Percentiles rank a stretch among this genome's conserved stretches.
These are phyloP conservation scores for Rhinocladiella mackenziei DNA, from an alignment of 2,329 filamentous ascomycete genomes.

Conservation along the genomic window DNA sequence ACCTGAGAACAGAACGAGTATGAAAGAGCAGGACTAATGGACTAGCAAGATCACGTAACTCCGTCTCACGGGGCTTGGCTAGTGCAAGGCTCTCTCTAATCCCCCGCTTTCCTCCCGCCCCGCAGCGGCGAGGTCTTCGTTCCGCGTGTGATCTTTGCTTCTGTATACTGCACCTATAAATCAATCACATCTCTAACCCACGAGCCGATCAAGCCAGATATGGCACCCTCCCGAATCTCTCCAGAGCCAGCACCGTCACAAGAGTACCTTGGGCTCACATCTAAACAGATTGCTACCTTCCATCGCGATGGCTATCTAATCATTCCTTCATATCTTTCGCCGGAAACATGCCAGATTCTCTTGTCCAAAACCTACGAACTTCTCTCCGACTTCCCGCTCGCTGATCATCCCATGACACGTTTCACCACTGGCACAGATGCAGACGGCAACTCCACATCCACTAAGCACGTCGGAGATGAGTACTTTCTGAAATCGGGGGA, in stretches of 20 bases:
- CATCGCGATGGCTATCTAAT: constrained; percentile 84
- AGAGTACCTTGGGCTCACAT: constrained; percentile 21
- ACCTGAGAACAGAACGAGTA: too few species aligned
- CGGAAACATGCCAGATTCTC: constrained; percentile 48
- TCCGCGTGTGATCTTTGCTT: too few species aligned
- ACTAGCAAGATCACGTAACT: too few species aligned
- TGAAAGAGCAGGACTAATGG: too few species aligned
- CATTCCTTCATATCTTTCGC: constrained; percentile 67
- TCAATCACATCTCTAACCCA: neutral
- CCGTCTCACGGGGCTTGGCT: too few species aligned
- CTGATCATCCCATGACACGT: constrained; percentile 83
- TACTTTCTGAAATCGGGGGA: constrained; percentile 91
- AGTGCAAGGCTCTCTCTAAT: too few species aligned
- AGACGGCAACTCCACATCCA: constrained; percentile 40
- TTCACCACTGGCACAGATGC: constrained; percentile 79
- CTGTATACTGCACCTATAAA: too few species aligned
- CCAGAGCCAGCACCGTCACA: constrained; percentile 16
- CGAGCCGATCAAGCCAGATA: constrained; percentile 1
- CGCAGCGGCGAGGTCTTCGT: too few species aligned
- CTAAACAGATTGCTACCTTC: constrained; percentile 40
- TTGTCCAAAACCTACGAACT: constrained; percentile 70
- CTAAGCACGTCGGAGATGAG: constrained; percentile 78
- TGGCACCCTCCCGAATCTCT: constrained; percentile 23
- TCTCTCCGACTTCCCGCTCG: constrained; percentile 71
- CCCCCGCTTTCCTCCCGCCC: too few species aligned